Percentiles rank a stretch among this genome's conserved stretches.
Evolutionary conservation across 1,139 yeast species (phyloP).

Genomic region (Zygoascus sp.): DNA sequence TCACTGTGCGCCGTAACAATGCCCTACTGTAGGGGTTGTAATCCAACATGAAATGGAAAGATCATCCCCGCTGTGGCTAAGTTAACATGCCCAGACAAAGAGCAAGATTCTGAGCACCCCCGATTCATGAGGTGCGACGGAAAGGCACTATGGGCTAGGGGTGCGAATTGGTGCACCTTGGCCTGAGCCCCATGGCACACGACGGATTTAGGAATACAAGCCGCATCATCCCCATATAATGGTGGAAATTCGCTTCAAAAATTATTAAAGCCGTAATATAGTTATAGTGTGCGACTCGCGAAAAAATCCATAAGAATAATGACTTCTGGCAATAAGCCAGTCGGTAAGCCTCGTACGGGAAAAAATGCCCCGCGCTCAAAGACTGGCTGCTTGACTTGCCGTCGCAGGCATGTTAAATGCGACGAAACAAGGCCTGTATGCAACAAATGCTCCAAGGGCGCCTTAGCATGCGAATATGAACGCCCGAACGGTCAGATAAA

Average conservation of each 20-base stretch:
- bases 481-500: background rate
- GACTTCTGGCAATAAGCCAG: background rate
- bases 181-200: background rate
- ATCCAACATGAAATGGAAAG: too few species aligned
- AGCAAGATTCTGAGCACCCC: too few species aligned
- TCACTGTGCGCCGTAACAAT: too few species aligned
- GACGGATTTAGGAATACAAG: background rate
- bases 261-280: too few species aligned
- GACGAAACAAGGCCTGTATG: constrained; percentile 7
- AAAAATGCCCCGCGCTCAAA: background rate
- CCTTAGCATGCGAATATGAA: background rate
- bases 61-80: too few species aligned
- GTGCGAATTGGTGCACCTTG: too few species aligned
- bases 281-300: too few species aligned
- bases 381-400: constrained; percentile 10
- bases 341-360: background rate
- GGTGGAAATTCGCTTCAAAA: too few species aligned
- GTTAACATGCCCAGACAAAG: too few species aligned
- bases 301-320: background rate
- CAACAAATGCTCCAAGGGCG: background rate
- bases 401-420: constrained; percentile 8
- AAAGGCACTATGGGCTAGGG: background rate
- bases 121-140: too few species aligned
- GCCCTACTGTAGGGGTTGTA: too few species aligned
- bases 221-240: background rate